Evolutionary conservation across 192 early-diverging fungal species (phyloP).

Genomic region (Coemansia sp.): DNA sequence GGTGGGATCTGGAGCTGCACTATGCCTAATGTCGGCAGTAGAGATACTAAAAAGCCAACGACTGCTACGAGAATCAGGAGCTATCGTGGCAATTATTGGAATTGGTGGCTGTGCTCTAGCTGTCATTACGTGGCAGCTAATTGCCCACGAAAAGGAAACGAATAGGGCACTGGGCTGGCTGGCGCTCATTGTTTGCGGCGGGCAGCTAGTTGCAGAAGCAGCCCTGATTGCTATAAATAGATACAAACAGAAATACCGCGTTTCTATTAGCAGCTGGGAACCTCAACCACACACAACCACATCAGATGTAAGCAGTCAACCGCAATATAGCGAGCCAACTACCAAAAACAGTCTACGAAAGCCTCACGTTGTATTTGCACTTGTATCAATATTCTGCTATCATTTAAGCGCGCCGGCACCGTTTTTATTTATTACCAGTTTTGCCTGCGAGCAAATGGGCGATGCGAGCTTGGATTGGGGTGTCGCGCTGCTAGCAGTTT

Average conservation of each 20-base stretch:
- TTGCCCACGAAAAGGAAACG: not conserved
- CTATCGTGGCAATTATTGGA: not conserved
- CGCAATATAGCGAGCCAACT: too few relatives aligned
- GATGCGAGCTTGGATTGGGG: not conserved
- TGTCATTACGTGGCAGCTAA: not conserved
- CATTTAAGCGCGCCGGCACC: not conserved
- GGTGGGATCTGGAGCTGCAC: not conserved
- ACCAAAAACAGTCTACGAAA: not conserved
- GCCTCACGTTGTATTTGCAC: not conserved
- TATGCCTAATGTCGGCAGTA: not conserved
- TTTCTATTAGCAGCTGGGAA: too few relatives aligned
- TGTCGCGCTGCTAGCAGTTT: not conserved
- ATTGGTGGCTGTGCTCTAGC: conserved; percentile 5
- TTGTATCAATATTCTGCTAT: conserved; percentile 1
- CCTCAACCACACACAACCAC: not conserved
- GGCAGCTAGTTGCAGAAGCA: not conserved
- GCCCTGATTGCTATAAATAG: not conserved
- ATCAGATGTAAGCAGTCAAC: not conserved
- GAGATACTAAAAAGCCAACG: not conserved
- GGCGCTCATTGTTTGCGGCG: conserved; percentile 2
- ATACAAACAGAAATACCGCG: not conserved
- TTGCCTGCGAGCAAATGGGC: not conserved
- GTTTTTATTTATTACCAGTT: conserved; percentile 1
- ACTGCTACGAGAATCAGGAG: not conserved
- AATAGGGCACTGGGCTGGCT: not conserved